Evolutionary conservation across 2,329 filamentous ascomycete genomes (phyloP).

Genomic region (Aspergillus fructus): DNA sequence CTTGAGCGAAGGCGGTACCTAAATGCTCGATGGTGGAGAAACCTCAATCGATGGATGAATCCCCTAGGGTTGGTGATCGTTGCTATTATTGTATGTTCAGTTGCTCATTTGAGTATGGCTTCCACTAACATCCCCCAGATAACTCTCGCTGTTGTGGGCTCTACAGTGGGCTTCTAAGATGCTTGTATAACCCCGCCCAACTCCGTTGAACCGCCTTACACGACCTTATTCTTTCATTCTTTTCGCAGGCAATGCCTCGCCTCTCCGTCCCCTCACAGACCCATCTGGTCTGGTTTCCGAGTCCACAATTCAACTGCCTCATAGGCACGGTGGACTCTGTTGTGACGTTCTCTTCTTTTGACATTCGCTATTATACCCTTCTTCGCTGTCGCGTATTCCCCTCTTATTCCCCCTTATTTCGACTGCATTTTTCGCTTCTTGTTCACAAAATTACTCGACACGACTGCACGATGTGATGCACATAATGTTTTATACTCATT

Average conservation of each 20-base stretch:
- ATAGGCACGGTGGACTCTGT: conserved; percentile 5
- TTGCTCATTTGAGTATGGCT: background rate
- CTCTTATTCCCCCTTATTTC: background rate
- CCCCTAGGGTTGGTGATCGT: conserved; percentile 57
- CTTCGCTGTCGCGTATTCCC: conserved; percentile 1
- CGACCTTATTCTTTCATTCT: background rate
- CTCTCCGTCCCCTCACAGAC: conserved; percentile 1
- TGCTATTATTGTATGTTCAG: conserved; percentile 51
- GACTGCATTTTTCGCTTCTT: conserved; percentile 19
- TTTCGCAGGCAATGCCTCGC: conserved; percentile 9
- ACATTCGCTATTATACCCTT: background rate
- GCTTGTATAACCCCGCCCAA: background rate
- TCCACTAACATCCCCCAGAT: conserved; percentile 23
- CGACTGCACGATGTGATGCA: conserved; percentile 34
- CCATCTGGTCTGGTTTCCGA: conserved; percentile 10
- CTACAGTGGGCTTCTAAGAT: conserved; percentile 32
- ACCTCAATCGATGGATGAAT: conserved; percentile 62
- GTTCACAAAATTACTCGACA: conserved; percentile 25
- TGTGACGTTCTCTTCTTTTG: background rate
- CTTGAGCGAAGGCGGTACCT: conserved; percentile 52
- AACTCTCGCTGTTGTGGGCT: conserved; percentile 32
- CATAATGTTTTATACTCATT: conserved; percentile 23
- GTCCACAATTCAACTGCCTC: conserved; percentile 11
- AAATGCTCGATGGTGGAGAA: conserved; percentile 66
- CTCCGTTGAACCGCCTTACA: background rate